Evolutionary conservation across 805 yeast genomes (phyloP), one percentile per base, ranked within the genome.

Genomic region (Candida insectorum): DNA sequence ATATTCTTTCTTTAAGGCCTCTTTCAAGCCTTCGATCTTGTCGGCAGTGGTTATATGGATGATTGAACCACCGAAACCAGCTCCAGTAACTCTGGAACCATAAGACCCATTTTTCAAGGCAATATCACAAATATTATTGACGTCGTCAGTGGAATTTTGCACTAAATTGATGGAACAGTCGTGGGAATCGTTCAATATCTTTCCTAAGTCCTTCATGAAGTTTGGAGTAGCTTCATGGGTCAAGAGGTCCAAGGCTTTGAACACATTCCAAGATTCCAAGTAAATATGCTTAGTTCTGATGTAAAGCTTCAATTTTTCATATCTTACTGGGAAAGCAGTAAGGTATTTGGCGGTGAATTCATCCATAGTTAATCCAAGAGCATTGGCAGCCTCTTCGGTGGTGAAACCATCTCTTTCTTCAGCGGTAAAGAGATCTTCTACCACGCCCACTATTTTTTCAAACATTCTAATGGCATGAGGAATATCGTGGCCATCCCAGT

Each of bases 11-110:
- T 51, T 59, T 32, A 81, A 59, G 0, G 81, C 77, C 2, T 41
- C 36, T 7, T 56, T 53, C 18, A 77, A 61, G 2, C 34, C 33
- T 0, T 49, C 52, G 8, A 71, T 57, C 38, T 62, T 67, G 38
- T 65, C 65, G 4, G 60, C 58, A 3, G 71, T 58, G 8, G 81
- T 74, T 36, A 81, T 56, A 49, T 80, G 85, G n/a, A 81, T 82
- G 0, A 82, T 67, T 19, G 80, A 75, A 5, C 88, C 88, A 21
- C 88, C 88, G 71, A 79, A 81, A 4, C 89, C 89, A 13, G 89
- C 88, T 17, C 88, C 89, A 7, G 88, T 81, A n/a, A 79, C 69
- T 34, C 89, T 65, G 1, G 85, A 75, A 12, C 88, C 88, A 38
- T 56, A 65, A 1, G 85, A 64, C 3, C 87, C 88, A 39, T 71